Percentiles rank a stretch among this genome's conserved stretches.
phyloP scores from a whole-genome alignment of 345 rosid genomes.

The Eucalyptus caleyi region DNA sequence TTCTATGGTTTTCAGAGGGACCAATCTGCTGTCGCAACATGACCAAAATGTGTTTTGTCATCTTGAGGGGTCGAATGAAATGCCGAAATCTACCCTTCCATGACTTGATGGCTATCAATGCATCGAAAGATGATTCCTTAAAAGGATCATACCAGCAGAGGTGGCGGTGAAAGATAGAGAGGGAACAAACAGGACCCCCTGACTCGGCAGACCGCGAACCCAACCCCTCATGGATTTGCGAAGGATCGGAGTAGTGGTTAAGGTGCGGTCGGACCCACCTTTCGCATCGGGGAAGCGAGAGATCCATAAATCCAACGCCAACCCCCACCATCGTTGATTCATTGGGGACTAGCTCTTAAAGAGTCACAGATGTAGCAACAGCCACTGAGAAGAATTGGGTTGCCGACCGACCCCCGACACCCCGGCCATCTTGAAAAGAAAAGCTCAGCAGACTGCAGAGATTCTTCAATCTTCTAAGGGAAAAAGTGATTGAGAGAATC shows the following conservation, averaged over 20 bases:
- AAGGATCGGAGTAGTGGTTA: not conserved
- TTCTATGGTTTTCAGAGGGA: not conserved
- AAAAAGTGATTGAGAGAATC: not conserved
- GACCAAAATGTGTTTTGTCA: not conserved
- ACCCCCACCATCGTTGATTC: not conserved
- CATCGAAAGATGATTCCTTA: not conserved
- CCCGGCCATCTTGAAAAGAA: not conserved
- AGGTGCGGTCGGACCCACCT: not conserved
- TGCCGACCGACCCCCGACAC: not conserved
- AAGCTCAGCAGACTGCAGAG: not conserved
- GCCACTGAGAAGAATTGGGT: not conserved
- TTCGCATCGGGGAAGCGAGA: not conserved
- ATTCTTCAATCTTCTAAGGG: not conserved
- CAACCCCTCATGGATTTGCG: accelerated
- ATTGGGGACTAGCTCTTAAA: not conserved
- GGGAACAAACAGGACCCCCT: not conserved
- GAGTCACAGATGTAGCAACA: not conserved
- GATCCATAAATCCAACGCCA: not conserved
- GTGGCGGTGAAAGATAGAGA: no score
- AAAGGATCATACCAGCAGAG: no score
- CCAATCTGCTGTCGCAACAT: not conserved
- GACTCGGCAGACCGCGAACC: not conserved
- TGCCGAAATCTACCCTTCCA: not conserved
- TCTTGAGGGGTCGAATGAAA: not conserved
- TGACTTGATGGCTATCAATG: not conserved